These are phyloP conservation scores for Panellus pusillus DNA, from an alignment of 768 basidiomycete species.

Conservation along the genomic window DNA sequence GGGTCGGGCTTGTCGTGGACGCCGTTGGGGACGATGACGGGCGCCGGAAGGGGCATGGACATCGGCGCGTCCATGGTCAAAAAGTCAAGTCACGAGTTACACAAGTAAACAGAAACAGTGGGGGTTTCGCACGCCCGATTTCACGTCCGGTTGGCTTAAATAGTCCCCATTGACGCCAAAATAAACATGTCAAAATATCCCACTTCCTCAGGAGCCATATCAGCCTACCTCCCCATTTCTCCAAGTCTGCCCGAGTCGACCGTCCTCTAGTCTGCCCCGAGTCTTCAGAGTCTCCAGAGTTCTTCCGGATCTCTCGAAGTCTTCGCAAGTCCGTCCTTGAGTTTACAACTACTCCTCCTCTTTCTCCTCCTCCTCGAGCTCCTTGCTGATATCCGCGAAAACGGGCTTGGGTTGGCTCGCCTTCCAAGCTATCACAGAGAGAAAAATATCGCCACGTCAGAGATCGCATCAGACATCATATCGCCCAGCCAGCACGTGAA, in stretches of 20 bases:
- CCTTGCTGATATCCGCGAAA: slow-evolving; percentile 66
- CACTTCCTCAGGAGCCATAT: background rate
- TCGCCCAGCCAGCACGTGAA: slow-evolving; percentile 12
- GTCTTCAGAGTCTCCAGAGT: too few relatives aligned
- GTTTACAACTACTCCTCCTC: slow-evolving; percentile 22
- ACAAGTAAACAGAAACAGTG: background rate
- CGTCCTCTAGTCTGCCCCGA: too few relatives aligned
- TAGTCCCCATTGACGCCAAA: background rate
- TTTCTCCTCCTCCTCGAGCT: slow-evolving; percentile 49
- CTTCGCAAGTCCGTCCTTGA: too few relatives aligned
- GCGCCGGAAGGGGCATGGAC: slow-evolving; percentile 14
- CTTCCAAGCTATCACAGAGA: slow-evolving; percentile 74
- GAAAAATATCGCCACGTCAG: slow-evolving; percentile 67
- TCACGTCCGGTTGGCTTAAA: too few relatives aligned
- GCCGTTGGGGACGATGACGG: slow-evolving; percentile 35
- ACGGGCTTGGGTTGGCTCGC: slow-evolving; percentile 85
- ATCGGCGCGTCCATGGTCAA: slow-evolving; percentile 19
- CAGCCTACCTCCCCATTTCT: slow-evolving; percentile 30
- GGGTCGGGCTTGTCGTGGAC: slow-evolving; percentile 3
- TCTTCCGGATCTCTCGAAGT: too few relatives aligned
- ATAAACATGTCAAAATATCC: too few relatives aligned
- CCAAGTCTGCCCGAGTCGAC: too few relatives aligned
- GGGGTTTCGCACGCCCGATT: too few relatives aligned
- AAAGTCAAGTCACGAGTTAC: background rate
- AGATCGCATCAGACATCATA: slow-evolving; percentile 50